Conservation (phyloP, 2,329 filamentous ascomycete genomes). For the Myriangium duriaei region DNA sequence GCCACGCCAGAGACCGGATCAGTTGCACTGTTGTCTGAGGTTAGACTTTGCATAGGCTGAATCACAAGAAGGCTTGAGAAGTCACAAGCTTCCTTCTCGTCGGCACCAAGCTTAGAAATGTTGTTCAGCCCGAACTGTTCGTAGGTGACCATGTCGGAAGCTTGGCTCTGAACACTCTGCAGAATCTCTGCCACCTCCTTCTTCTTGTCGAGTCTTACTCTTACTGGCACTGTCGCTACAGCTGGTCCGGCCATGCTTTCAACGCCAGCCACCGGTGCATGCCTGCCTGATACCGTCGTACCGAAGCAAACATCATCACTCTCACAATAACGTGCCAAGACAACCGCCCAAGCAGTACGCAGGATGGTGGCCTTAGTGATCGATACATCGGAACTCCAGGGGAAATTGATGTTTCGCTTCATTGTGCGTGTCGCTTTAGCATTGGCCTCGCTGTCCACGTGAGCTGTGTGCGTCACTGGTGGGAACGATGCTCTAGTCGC, state of each 20-base stretch:
- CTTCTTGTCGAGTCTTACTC: not conserved
- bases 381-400: not conserved
- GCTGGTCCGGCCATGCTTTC: conserved; percentile 1
- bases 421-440: not conserved
- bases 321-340: conserved; percentile 1
- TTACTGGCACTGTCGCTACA: conserved; percentile 1
- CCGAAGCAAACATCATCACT: conserved; percentile 3
- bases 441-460: not conserved
- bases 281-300: conserved; percentile 1
- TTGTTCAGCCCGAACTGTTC: conserved; percentile 4
- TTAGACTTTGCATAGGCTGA: not conserved
- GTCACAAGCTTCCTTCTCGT: conserved; percentile 1
- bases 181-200: not conserved
- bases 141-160: not conserved
- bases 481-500: not conserved
- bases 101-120: not conserved
- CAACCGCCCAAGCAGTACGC: conserved; percentile 1
- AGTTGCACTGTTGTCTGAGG: conserved; percentile 38
- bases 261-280: not conserved
- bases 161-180: not conserved
- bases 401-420: not conserved
- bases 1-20: conserved; percentile 32
- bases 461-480: too few species aligned
- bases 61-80: conserved; percentile 4
- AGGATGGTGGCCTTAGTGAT: conserved; percentile 2